A percentile compares a stretch with the other conserved stretches of the same genome.
Evolutionary conservation across 345 rosid genomes (phyloP).

Genomic region (Rhodomyrtus tomentosa): DNA sequence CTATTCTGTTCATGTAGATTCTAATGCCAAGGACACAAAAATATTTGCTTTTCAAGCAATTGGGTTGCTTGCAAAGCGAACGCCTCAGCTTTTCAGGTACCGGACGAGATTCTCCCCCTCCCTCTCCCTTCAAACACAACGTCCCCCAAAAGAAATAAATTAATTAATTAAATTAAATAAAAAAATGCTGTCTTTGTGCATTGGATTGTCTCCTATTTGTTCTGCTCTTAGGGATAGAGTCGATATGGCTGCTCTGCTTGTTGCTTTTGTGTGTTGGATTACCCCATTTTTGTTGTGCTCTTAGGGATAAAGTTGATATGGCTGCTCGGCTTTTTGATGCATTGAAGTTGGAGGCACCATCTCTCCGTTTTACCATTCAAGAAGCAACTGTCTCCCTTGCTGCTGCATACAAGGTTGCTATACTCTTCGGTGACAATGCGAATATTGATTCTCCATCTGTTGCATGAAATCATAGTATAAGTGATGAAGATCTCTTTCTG

Average conservation of each 20-base stretch:
- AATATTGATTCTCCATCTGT: background rate
- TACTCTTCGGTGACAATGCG: background rate
- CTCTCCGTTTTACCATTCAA: slow-evolving; percentile 68
- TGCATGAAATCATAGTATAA: background rate
- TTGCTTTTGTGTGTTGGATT: background rate
- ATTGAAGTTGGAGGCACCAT: slow-evolving; percentile 58
- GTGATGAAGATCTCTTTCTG: background rate
- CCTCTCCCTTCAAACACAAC: too few species aligned
- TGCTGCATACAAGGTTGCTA: slow-evolving; percentile 68
- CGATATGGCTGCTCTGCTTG: slow-evolving; percentile 47
- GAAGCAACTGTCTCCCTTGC: slow-evolving; percentile 79
- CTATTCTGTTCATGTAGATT: slow-evolving; percentile 32
- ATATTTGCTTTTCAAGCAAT: slow-evolving; percentile 83
- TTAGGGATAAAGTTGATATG: slow-evolving; percentile 87
- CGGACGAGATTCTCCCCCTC: background rate
- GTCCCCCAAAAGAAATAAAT: too few species aligned
- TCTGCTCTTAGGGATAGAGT: slow-evolving; percentile 53
- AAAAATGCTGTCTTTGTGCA: fast-evolving
- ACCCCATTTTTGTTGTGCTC: slow-evolving; percentile 5
- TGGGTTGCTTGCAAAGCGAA: slow-evolving; percentile 82
- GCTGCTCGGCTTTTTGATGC: slow-evolving; percentile 84
- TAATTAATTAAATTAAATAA: too few species aligned
- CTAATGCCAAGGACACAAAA: slow-evolving; percentile 60
- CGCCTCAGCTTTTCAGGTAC: slow-evolving; percentile 88
- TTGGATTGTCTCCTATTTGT: background rate